Percentiles rank a stretch among this genome's conserved stretches.
Evolutionary conservation across 169 alveolate genomes (phyloP).

Genomic region (Plasmodium inui): DNA sequence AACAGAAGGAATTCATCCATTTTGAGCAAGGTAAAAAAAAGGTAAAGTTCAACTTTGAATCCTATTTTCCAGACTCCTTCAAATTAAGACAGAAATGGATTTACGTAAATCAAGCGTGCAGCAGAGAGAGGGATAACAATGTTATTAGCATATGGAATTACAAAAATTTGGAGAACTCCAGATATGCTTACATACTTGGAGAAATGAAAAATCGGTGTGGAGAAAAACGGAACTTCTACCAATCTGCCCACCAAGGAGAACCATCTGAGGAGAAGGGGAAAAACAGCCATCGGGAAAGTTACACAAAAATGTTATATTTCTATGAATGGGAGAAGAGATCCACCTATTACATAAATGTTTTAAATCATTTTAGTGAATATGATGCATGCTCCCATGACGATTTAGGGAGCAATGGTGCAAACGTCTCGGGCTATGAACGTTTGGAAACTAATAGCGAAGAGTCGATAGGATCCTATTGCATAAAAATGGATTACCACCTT

Average conservation of each 20-base stretch:
- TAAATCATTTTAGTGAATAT: neutral
- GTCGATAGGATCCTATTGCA: neutral
- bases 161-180: constrained; percentile 38
- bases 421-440: neutral
- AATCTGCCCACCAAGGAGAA: neutral
- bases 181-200: constrained; percentile 24
- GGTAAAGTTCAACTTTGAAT: constrained; percentile 6
- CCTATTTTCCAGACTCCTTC: constrained; percentile 51
- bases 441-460: neutral
- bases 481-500: neutral
- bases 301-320: constrained; percentile 11
- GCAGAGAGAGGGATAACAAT: neutral
- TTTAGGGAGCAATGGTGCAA: neutral
- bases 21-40: neutral
- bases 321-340: neutral
- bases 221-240: constrained; percentile 10
- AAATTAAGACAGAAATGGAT: constrained; percentile 7
- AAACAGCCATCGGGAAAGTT: neutral
- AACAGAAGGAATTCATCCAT: neutral
- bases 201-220: constrained; percentile 8
- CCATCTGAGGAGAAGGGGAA: neutral
- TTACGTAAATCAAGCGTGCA: constrained; percentile 17
- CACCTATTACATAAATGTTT: neutral
- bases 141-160: constrained; percentile 18
- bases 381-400: neutral